phyloP scores from a whole-genome alignment of 192 early-diverging fungal genomes.

The Backusella parvicylindrica region DNA sequence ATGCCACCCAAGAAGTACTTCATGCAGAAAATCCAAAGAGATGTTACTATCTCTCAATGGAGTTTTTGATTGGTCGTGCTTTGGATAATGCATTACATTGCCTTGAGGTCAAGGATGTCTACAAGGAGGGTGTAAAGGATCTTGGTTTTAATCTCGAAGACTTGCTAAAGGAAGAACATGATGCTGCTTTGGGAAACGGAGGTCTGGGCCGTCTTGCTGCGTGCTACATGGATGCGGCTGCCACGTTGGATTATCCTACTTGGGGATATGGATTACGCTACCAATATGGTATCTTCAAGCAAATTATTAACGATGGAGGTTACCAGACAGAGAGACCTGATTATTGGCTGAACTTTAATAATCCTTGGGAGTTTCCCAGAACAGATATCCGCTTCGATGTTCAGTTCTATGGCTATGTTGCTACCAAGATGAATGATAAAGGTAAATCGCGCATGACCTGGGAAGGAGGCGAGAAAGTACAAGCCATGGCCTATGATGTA shows the following conservation, averaged over 20 bases:
- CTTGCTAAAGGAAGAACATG: slow-evolving; percentile 88
- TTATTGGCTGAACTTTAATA: slow-evolving; percentile 94
- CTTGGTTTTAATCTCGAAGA: slow-evolving; percentile 94
- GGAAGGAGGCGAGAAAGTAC: slow-evolving; percentile 83
- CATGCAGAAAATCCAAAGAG: slow-evolving; percentile 78
- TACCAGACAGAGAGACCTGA: slow-evolving; percentile 94
- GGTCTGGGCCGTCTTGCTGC: slow-evolving; percentile 95
- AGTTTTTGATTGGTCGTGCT: slow-evolving; percentile 94
- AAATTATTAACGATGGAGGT: slow-evolving; percentile 84
- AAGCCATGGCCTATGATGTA: slow-evolving; percentile 94
- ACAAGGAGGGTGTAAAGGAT: slow-evolving; percentile 54
- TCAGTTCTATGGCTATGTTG: slow-evolving; percentile 86
- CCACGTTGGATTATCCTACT: slow-evolving; percentile 88
- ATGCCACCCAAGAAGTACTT: slow-evolving; percentile 69
- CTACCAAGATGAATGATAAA: slow-evolving; percentile 62
- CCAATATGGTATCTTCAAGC: slow-evolving; percentile 98
- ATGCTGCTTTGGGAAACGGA: slow-evolving; percentile 96
- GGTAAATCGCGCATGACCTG: slow-evolving; percentile 68
- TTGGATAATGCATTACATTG: slow-evolving; percentile 95
- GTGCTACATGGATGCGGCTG: slow-evolving; percentile 96
- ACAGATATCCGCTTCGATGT: slow-evolving; percentile 89
- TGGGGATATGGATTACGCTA: slow-evolving; percentile 98
- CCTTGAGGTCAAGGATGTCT: slow-evolving; percentile 75
- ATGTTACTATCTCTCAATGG: slow-evolving; percentile 97
- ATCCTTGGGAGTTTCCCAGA: slow-evolving; percentile 96